phyloP scores from a whole-genome alignment of 1,284 basidiomycete species.

The Malassezia restricta region DNA sequence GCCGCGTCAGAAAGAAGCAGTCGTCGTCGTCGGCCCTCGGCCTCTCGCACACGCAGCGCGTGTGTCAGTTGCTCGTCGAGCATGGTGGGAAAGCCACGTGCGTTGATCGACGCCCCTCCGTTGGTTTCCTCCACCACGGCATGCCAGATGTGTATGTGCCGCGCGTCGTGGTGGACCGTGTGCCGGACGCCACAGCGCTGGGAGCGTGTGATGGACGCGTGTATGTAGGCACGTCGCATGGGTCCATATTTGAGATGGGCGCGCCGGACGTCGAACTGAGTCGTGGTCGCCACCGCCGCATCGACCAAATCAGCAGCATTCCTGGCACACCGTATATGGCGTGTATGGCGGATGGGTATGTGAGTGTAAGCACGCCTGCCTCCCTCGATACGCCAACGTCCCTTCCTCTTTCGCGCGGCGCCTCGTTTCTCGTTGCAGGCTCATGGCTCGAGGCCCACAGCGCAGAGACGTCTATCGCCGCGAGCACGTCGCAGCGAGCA shows the following conservation, averaged over 20 bases:
- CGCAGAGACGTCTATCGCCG: not conserved
- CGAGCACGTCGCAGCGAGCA: not conserved
- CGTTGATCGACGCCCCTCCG: not conserved
- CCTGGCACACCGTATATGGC: not conserved
- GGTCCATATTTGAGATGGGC: conserved; percentile 6
- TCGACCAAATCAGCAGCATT: conserved; percentile 6
- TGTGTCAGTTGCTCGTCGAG: conserved; percentile 27
- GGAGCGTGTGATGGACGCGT: not conserved
- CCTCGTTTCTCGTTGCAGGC: not conserved
- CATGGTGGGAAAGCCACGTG: conserved; percentile 12
- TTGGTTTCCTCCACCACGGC: not conserved
- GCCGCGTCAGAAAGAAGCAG: conserved; percentile 18
- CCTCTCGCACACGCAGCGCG: conserved; percentile 24
- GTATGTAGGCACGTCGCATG: conserved; percentile 26
- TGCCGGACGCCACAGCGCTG: conserved; percentile 5
- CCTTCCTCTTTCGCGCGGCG: not conserved
- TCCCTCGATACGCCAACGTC: not conserved
- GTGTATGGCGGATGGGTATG: not conserved
- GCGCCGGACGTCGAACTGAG: not conserved
- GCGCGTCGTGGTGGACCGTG: not conserved
- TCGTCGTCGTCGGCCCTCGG: conserved; percentile 28
- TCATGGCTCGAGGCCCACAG: conserved; percentile 7
- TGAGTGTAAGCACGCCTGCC: not conserved
- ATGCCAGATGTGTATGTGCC: conserved; percentile 7
- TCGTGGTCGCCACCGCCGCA: not conserved